A percentile compares a stretch with the other conserved stretches of the same genome.
These are phyloP conservation scores for Cantharellus cinnabarinus DNA, from an alignment of 768 basidiomycete species.

Conservation along the genomic window DNA sequence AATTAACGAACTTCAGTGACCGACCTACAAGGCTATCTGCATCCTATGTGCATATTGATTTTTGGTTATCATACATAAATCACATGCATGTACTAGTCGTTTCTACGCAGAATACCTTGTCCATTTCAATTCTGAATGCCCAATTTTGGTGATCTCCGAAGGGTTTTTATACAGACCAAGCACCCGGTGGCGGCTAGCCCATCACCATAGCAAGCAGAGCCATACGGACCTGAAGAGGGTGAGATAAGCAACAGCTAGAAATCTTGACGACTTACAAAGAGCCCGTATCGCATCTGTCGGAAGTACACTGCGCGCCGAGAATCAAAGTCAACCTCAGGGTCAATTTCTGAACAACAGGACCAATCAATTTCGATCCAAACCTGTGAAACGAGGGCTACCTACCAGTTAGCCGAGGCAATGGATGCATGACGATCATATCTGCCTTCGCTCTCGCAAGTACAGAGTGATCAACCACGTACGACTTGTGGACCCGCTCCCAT, in stretches of 20 bases:
- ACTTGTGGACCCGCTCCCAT: slow-evolving; percentile 81
- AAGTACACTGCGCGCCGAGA: slow-evolving; percentile 87
- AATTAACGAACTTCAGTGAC: neutral
- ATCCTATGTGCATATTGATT: too few species aligned
- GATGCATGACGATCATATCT: slow-evolving; percentile 98
- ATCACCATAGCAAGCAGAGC: slow-evolving; percentile 55
- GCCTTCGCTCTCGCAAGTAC: slow-evolving; percentile 84
- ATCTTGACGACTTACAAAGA: slow-evolving; percentile 49
- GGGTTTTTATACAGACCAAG: too few species aligned
- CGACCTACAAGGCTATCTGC: too few species aligned
- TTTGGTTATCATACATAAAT: too few species aligned
- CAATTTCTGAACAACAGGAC: slow-evolving; percentile 54
- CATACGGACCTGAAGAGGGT: slow-evolving; percentile 43
- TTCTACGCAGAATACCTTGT: too few species aligned
- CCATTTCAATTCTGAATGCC: too few species aligned
- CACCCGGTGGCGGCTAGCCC: slow-evolving; percentile 9
- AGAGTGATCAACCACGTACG: slow-evolving; percentile 85
- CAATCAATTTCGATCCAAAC: neutral
- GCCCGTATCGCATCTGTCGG: slow-evolving; percentile 95
- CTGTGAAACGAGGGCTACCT: slow-evolving; percentile 11
- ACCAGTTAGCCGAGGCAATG: slow-evolving; percentile 80
- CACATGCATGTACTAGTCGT: too few species aligned
- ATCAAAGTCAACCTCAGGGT: slow-evolving; percentile 95
- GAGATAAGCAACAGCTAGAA: neutral
- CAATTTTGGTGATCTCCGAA: too few species aligned